Base-by-base conservation (phyloP, 2,329 filamentous ascomycete species). In the Colletotrichum ledebouriae region DNA sequence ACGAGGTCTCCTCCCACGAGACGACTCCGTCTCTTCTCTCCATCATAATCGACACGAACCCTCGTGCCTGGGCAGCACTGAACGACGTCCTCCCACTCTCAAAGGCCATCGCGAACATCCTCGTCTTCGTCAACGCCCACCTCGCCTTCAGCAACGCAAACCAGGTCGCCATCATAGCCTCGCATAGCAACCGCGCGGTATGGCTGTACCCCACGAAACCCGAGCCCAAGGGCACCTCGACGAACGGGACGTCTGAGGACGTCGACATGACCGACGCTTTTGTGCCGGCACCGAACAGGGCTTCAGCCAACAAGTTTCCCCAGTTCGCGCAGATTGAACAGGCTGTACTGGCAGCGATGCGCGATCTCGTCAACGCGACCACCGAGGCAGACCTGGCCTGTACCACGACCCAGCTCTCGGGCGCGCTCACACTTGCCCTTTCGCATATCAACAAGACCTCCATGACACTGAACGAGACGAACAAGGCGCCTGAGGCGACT, bases 121-220 rank as follows among this genome's bases (percentile, higher is more conserved):
- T 98, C 75, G 91, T 99, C 83, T 98, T 98, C 82, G 90, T 98
- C 82, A 98, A 99, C 79, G 94, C 95, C 63, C 97, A 99, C 77
- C 87, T 99, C 37, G 94, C 96, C 72, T 94, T 95, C 77, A 97
- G 94, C 80, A 95, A 96, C 79, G 89, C 92, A 62, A 98, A 98
- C 81, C 92, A 95, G 78, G 93, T 98, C 56, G 94, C 94, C 70
- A 88, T 99, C 15, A 89, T 99, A 70, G 96, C 95, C 39, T 94
- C 94, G 9, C 96, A 99, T 78, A 90, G 90, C 72, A 91, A 96
- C 76, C 90, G 92, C 71, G 93, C 95, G 64, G 87, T 90, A 76
- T 99, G 94, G 90, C 90, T 99, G 4, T 98, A 98, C 75, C 96
- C 96, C 0, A 78, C 83, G 3, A 79, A 81, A 7, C 79, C 77